These are phyloP conservation scores for Lanmaoa rubissima DNA, from an alignment of 768 basidiomycete species.

Conservation along the genomic window DNA sequence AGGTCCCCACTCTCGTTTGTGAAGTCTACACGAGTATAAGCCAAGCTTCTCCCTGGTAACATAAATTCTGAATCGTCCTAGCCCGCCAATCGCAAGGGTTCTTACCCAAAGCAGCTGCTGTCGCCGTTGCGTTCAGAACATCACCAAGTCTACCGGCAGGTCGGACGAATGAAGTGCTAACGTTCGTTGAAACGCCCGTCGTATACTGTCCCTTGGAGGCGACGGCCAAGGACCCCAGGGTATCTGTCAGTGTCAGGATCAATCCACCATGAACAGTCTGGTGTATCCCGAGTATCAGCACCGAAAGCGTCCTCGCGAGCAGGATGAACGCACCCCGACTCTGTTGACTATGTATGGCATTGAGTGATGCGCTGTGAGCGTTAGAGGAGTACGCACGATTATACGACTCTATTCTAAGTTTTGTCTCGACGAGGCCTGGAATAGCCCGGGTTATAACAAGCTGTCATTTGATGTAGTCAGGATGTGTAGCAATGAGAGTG, in stretches of 20 bases:
- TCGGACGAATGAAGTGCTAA: conserved; percentile 74
- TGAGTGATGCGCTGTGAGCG: neutral
- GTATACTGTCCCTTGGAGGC: conserved; percentile 79
- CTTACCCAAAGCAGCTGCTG: conserved; percentile 67
- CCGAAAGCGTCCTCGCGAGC: neutral
- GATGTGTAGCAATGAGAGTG: neutral
- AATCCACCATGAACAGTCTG: conserved; percentile 77
- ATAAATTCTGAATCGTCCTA: neutral
- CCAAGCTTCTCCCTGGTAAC: conserved; percentile 67
- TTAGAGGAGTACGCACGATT: conserved; percentile 50
- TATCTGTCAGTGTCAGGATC: conserved; percentile 79
- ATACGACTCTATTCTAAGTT: conserved; percentile 70
- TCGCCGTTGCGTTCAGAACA: conserved; percentile 58
- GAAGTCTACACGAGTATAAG: conserved; percentile 81
- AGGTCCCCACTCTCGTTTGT: conserved; percentile 59
- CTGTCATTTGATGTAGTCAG: conserved; percentile 34
- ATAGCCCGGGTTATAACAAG: conserved; percentile 60
- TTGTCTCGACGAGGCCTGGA: conserved; percentile 71
- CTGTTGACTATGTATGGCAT: conserved; percentile 58
- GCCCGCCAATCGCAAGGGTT: neutral
- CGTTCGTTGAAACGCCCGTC: conserved; percentile 87
- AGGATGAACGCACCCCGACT: conserved; percentile 58
- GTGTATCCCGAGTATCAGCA: neutral
- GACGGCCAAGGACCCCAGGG: conserved; percentile 80
- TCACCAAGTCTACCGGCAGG: conserved; percentile 75